phyloP scores from a whole-genome alignment of 768 basidiomycete genomes.

The Lentinula aciculospora region DNA sequence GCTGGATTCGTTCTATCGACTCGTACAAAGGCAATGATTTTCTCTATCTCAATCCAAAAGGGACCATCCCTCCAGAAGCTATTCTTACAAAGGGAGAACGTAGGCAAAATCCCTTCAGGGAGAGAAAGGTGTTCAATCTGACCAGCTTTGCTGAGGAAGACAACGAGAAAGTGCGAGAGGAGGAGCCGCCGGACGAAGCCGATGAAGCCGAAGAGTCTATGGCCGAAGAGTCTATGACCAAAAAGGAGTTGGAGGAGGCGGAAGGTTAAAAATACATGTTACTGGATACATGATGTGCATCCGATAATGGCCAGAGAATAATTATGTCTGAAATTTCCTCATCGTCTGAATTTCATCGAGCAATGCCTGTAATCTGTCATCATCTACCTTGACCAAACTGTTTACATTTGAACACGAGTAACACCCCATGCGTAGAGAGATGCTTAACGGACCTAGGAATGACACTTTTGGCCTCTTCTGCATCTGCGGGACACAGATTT shows the following conservation, averaged over 20 bases:
- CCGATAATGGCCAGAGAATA: neutral
- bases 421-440: neutral
- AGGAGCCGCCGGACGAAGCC: conserved; percentile 20
- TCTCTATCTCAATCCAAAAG: conserved; percentile 70
- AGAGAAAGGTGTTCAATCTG: conserved; percentile 62
- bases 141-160: conserved; percentile 42
- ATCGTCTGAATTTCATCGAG: conserved; percentile 87
- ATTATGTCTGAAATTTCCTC: conserved; percentile 81
- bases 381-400: conserved; percentile 84
- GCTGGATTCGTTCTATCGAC: conserved; percentile 78
- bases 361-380: conserved; percentile 75
- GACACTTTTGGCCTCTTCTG: conserved; percentile 90
- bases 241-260: conserved; percentile 41
- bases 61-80: conserved; percentile 66
- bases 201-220: conserved; percentile 28
- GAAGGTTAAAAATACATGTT: conserved; percentile 36
- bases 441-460: conserved; percentile 63
- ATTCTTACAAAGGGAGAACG: conserved; percentile 57
- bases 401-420: neutral
- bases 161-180: conserved; percentile 22
- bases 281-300: conserved; percentile 2
- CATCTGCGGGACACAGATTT: conserved; percentile 81
- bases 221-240: conserved; percentile 26
- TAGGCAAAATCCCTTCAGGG: conserved; percentile 59
- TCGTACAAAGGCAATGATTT: conserved; percentile 74